Evolutionary conservation across 305 asterid genomes (phyloP), one percentile per base, ranked within the genome.

Genomic region (Ilex paraguariensis): DNA sequence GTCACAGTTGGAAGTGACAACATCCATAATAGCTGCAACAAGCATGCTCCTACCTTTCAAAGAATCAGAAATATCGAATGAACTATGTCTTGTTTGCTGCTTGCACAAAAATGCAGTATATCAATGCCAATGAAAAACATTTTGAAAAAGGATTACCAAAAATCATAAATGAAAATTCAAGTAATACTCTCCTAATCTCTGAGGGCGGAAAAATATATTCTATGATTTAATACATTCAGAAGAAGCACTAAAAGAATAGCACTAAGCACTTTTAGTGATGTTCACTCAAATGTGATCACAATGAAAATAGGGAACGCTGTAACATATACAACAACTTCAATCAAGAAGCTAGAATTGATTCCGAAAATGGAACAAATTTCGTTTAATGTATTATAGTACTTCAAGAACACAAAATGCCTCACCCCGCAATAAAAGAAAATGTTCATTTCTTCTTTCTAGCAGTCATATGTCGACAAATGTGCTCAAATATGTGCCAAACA

Each of bases 31-130:
- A 57, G 99, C 95, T 57, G 97, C 90, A 49, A 93, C 89, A 66
- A 93, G 99, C 99, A 93, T 93, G 87, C 99, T 93, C 89, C 95
- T 90, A 77, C 99, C 97, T 84, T 79, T 86, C 79, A 79, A 75
- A 59, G 87, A 76, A 70, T 86, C 90, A 61, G 88, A 79, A 75
- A 79, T 76, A 84, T 80, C 81, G 56, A 86, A 84, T 71, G 98
- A 85, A 82, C 85, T 90, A 76, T 68, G 88, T 72, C 83, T 70
- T 55, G 85, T 63, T 70, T 84, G 75, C 99, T 90, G 96, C 78
- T 81, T 68, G 81, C 76, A 79, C 70, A 70, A 21, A 78, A 76
- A 79, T 64, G 56, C 70, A 84, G 66, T 53, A 71, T 15, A 72
- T 84, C 69, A 82, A 71, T 73, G 75, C 50, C 55, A 77, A 57